phyloP scores from a whole-genome alignment of 257 asterid genomes.

The Verbena officinalis region DNA sequence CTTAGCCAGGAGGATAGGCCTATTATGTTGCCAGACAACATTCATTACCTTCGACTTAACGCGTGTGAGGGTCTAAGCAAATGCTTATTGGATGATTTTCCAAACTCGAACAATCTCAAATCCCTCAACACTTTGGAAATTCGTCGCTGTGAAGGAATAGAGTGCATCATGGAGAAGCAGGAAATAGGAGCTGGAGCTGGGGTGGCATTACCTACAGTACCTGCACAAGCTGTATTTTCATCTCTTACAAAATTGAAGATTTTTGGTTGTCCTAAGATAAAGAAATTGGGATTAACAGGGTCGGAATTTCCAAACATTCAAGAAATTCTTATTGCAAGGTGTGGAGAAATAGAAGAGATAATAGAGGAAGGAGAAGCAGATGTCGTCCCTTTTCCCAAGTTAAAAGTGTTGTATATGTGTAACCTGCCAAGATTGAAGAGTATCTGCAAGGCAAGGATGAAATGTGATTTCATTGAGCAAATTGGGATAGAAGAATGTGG shows the following conservation, averaged over 20 bases:
- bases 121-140: slow-evolving; percentile 14
- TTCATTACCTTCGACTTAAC: not conserved
- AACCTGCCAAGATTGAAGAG: slow-evolving; percentile 12
- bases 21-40: not conserved
- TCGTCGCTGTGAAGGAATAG: not conserved
- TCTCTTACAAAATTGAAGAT: not conserved
- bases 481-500: slow-evolving; percentile 8
- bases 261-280: slow-evolving; percentile 13
- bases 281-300: slow-evolving; percentile 20
- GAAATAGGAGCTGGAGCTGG: too few relatives aligned
- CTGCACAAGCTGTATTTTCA: slow-evolving; percentile 5
- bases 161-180: not conserved
- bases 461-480: slow-evolving; percentile 18
- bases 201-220: too few relatives aligned
- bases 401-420: not conserved
- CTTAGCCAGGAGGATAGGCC: too few relatives aligned
- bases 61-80: slow-evolving; percentile 5
- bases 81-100: slow-evolving; percentile 1
- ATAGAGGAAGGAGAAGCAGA: not conserved
- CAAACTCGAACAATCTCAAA: slow-evolving; percentile 6
- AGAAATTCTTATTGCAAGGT: too few relatives aligned
- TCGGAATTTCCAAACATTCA: not conserved
- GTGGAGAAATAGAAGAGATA: too few relatives aligned
- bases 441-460: slow-evolving; percentile 20
- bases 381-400: slow-evolving; percentile 8